Percentiles rank a stretch among this genome's conserved stretches.
Conservation (phyloP, 2,329 filamentous ascomycete genomes). For the Ceratocystiopsis sp. region DNA sequence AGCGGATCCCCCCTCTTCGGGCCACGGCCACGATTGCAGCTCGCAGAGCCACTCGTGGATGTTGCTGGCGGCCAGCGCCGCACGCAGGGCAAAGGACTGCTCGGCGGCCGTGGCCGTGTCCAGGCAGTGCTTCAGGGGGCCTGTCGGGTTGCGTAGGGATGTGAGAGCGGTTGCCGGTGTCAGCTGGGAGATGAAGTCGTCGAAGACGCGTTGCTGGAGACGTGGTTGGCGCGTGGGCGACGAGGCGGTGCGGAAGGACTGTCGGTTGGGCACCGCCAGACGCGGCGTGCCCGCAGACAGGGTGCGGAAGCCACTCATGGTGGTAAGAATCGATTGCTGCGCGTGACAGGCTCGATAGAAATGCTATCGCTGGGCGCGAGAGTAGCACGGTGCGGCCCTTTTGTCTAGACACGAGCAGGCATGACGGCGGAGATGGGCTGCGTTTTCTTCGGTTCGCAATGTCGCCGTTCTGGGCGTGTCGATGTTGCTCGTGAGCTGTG, state of each 20-base stretch:
- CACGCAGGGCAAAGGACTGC: conserved; percentile 52
- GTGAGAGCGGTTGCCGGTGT: conserved; percentile 43
- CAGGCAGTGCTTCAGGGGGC: conserved; percentile 39
- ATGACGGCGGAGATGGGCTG: too few relatives aligned
- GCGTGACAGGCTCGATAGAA: too few relatives aligned
- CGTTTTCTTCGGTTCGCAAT: too few relatives aligned
- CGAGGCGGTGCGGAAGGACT: conserved; percentile 20
- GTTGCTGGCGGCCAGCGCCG: conserved; percentile 52
- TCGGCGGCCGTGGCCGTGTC: conserved; percentile 46
- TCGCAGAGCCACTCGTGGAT: conserved; percentile 64
- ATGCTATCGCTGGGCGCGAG: too few relatives aligned
- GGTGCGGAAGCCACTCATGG: conserved; percentile 20
- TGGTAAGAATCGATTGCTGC: too few relatives aligned
- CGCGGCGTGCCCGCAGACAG: conserved; percentile 19
- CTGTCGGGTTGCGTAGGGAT: conserved; percentile 36
- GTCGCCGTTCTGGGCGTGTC: too few relatives aligned
- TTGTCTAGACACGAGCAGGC: too few relatives aligned
- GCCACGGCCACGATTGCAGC: conserved; percentile 44
- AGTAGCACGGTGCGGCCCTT: too few relatives aligned
- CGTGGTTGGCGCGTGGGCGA: conserved; percentile 30
- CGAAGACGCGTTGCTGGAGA: conserved; percentile 14
- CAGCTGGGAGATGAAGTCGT: conserved; percentile 45
- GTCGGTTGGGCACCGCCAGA: conserved; percentile 21
- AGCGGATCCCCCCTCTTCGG: conserved; percentile 24
- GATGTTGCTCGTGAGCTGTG: too few relatives aligned